Percentiles rank a stretch among this genome's conserved stretches.
Evolutionary conservation across 345 rosid species (phyloP).

Genomic region (Gossypium bickii): DNA sequence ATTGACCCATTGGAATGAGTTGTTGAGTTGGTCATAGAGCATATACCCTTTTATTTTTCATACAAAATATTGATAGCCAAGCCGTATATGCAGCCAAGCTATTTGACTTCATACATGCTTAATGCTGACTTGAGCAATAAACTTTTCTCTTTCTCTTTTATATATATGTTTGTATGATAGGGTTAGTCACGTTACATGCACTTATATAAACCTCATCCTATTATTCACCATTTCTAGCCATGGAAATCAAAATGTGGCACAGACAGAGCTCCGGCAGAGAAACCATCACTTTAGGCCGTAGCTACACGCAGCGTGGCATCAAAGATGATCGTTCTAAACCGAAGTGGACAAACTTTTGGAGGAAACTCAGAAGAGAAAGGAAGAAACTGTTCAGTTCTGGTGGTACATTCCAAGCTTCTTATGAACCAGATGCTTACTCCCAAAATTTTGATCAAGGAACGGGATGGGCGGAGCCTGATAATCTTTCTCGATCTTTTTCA

Average conservation of each 20-base stretch:
- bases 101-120: neutral
- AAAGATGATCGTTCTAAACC: neutral
- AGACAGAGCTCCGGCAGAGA: conserved; percentile 10
- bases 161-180: neutral
- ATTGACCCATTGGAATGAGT: neutral
- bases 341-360: conserved; percentile 22
- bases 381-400: conserved; percentile 10
- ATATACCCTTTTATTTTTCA: too few species aligned
- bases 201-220: neutral
- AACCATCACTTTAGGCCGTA: conserved; percentile 22
- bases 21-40: neutral
- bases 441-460: conserved; percentile 27
- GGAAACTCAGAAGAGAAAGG: conserved; percentile 17
- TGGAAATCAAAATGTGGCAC: neutral
- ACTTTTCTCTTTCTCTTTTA: too few species aligned
- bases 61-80: neutral
- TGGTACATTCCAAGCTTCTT: conserved; percentile 15
- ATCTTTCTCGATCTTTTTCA: conserved; percentile 25
- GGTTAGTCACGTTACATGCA: neutral
- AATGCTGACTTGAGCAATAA: too few species aligned
- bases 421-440: conserved; percentile 19
- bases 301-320: neutral
- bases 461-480: conserved; percentile 23
- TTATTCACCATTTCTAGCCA: neutral
- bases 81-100: neutral